Evolutionary conservation across 2,329 filamentous ascomycete species (phyloP), one percentile per base, ranked within the genome.

Genomic region (Fusarium falciforme): DNA sequence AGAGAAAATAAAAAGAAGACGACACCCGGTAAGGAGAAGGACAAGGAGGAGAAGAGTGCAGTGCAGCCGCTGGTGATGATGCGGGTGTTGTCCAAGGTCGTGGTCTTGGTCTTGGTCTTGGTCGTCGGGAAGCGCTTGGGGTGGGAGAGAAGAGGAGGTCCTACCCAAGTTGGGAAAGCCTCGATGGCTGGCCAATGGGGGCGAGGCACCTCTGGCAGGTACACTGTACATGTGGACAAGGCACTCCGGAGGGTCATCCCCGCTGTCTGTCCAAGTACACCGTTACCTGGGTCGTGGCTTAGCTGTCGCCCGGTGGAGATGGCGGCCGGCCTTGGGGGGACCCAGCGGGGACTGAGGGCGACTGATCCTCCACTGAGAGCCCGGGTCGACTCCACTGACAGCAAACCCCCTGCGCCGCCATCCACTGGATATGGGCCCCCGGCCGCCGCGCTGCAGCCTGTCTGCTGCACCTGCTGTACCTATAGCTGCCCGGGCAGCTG

Each of bases 141-240:
- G 61, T 69, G 71, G 69, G 63, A 72, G 66, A 65, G 68, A 72
- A 66, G 71, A 75, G 72, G 72, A 75, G 72, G 70, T 75, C 66
- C 72, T 67, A 73, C 66, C 69, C 57, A 67, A 69, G 61, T 73
- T 73, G 58, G 71, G 70, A 73, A 64, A 73, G 62, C 62, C 49
- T 75, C 72, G 58, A 54, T 58, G 27, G 35, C 58, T 52, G 49
- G 63, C 67, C 52, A 67, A 59, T 69, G 47, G 49, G 49, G 52
- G 67, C 0, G 47, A 36, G 63, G 69, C 33, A 70, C 49, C 35
- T 61, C 36, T 27, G 20, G 29, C 14, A 75, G 55, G 72, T 74
- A 74, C 11, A 20, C 2, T 27, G 60, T 75, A 74, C 72, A n/a
- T 38, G 10, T 35, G 47, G 16, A 14, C 2, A 5, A 25, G 20